Evolutionary conservation across 2,329 filamentous ascomycete species (phyloP).

Genomic region (Escovopsis sp.): DNA sequence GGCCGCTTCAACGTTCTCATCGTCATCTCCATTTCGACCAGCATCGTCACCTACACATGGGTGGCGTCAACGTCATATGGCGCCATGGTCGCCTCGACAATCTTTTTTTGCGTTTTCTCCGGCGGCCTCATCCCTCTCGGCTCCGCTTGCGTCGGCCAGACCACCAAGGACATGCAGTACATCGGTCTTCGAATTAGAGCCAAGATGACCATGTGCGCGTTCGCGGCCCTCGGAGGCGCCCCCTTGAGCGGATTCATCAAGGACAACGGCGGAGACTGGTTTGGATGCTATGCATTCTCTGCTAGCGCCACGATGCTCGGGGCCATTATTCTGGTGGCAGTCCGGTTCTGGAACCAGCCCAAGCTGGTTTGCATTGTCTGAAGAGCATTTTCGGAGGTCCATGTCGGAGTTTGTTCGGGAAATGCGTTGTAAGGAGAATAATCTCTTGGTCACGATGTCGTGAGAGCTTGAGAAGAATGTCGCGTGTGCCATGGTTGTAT

Average conservation of each 20-base stretch:
- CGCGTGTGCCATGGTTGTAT: too few relatives aligned
- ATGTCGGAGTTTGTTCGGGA: too few relatives aligned
- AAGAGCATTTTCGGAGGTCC: not conserved
- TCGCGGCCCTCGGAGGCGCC: conserved; percentile 12
- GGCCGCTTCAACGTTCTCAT: conserved; percentile 32
- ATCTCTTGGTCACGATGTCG: too few relatives aligned
- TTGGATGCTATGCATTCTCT: conserved; percentile 7
- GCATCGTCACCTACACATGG: conserved; percentile 18
- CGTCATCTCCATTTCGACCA: conserved; percentile 8
- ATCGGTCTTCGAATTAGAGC: conserved; percentile 17
- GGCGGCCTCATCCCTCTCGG: conserved; percentile 20
- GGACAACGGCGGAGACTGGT: conserved; percentile 5
- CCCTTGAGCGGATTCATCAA: conserved; percentile 11
- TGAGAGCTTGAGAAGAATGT: too few relatives aligned
- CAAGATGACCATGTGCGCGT: conserved; percentile 17
- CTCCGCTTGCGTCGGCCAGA: conserved; percentile 17
- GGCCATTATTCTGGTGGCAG: conserved; percentile 5
- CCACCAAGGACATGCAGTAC: conserved; percentile 13
- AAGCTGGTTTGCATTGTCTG: conserved; percentile 4
- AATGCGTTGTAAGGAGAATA: too few relatives aligned
- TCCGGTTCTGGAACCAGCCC: conserved; percentile 6
- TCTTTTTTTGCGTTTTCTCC: conserved; percentile 16
- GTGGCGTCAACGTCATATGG: conserved; percentile 9
- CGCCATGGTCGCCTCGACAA: conserved; percentile 10
- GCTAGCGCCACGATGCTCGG: conserved; percentile 7